A percentile compares a stretch with the other conserved stretches of the same genome.
Conservation (phyloP, 2,329 filamentous ascomycete species). For the Tolypocladium pustulatum region DNA sequence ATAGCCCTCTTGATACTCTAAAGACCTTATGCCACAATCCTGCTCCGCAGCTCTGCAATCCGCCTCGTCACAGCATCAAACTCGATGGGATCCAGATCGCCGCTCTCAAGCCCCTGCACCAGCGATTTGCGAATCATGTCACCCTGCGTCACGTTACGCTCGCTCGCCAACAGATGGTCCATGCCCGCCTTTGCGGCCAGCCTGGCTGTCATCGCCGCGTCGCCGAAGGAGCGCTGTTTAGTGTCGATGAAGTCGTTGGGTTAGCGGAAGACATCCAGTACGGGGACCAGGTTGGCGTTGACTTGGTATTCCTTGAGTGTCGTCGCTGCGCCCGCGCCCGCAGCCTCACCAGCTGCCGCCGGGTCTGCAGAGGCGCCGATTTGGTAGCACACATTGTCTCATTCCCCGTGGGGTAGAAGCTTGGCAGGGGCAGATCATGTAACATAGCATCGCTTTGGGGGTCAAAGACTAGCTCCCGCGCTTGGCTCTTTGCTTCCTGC, state of each 20-base stretch:
- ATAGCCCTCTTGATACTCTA: too few relatives aligned
- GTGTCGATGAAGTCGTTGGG: conserved; percentile 7
- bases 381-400: too few relatives aligned
- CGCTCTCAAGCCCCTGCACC: conserved; percentile 2
- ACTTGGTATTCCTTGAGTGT: conserved; percentile 4
- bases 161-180: conserved; percentile 9
- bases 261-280: conserved; percentile 7
- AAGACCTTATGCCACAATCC: background rate
- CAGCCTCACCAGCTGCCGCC: conserved; percentile 2
- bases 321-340: conserved; percentile 4
- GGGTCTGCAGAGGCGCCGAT: conserved; percentile 6
- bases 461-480: background rate
- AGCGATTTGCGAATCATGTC: conserved; percentile 6
- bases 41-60: conserved; percentile 7
- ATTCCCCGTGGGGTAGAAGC: too few relatives aligned
- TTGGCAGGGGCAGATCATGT: background rate
- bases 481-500: background rate
- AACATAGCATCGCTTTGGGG: background rate
- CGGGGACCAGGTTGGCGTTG: conserved; percentile 9
- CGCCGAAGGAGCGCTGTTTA: conserved; percentile 5
- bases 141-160: conserved; percentile 8
- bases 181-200: conserved; percentile 8
- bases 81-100: conserved; percentile 3
- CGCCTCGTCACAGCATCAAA: conserved; percentile 9
- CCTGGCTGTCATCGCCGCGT: conserved; percentile 1